Conservation (phyloP, 2,329 filamentous ascomycete genomes). For the Rhynchosporium graminicola region DNA sequence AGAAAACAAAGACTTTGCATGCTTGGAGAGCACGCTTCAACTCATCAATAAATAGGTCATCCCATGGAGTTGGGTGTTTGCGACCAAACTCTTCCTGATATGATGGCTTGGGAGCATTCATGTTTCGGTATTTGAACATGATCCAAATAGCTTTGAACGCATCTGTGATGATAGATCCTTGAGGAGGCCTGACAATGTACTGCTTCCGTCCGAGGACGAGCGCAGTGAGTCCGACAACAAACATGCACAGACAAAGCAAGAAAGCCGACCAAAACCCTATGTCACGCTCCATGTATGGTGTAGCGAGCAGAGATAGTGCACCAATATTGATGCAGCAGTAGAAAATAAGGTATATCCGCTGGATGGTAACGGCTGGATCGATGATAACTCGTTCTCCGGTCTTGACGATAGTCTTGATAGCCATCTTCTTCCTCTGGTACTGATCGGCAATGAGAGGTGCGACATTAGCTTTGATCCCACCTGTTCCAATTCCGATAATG, state of each 20-base stretch:
- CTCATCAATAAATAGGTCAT: conserved; percentile 72
- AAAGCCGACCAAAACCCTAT: conserved; percentile 52
- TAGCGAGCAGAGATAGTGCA: conserved; percentile 49
- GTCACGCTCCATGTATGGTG: conserved; percentile 46
- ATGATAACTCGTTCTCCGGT: conserved; percentile 60
- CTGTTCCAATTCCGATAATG: conserved; percentile 48
- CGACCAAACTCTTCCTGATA: conserved; percentile 56
- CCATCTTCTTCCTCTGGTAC: conserved; percentile 46
- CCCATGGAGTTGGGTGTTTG: conserved; percentile 20
- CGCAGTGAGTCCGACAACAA: conserved; percentile 53
- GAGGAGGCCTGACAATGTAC: conserved; percentile 55
- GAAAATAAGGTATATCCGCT: conserved; percentile 51
- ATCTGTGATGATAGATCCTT: conserved; percentile 65
- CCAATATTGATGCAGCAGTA: conserved; percentile 72
- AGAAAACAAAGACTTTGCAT: conserved; percentile 60
- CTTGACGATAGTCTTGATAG: conserved; percentile 48
- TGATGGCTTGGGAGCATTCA: conserved; percentile 62
- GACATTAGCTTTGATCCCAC: conserved; percentile 67
- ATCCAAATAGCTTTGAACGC: conserved; percentile 64
- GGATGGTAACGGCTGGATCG: conserved; percentile 58
- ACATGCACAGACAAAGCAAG: conserved; percentile 52
- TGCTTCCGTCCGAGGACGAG: conserved; percentile 54
- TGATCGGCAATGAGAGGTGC: conserved; percentile 64
- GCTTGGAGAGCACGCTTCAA: conserved; percentile 58
- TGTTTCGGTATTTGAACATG: conserved; percentile 49